Evolutionary conservation across 2,329 filamentous ascomycete species (phyloP).

Genomic region (Furcasterigmium sp.): DNA sequence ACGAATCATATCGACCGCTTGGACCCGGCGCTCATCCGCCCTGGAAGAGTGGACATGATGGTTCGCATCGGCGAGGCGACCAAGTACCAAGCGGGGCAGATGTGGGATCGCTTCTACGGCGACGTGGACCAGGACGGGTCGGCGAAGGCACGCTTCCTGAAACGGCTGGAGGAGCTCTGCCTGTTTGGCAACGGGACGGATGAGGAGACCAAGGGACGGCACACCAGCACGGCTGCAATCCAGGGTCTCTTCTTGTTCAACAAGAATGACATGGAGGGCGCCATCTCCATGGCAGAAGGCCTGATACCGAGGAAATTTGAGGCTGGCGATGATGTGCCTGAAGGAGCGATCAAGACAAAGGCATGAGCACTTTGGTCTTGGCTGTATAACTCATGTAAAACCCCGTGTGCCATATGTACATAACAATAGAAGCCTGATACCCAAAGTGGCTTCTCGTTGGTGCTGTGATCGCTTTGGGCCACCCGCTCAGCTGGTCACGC

Average conservation of each 20-base stretch:
- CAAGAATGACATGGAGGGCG: conserved; percentile 84
- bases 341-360: conserved; percentile 35
- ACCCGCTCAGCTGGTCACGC: too few species aligned
- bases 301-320: conserved; percentile 55
- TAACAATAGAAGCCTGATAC: conserved; percentile 4
- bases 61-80: conserved; percentile 85
- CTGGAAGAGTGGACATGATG: conserved; percentile 91
- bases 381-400: conserved; percentile 9
- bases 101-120: conserved; percentile 95
- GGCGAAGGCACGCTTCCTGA: conserved; percentile 64
- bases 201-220: conserved; percentile 37
- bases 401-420: neutral
- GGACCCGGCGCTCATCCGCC: conserved; percentile 83
- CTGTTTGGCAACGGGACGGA: conserved; percentile 57
- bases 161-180: conserved; percentile 62
- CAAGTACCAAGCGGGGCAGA: conserved; percentile 72
- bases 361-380: conserved; percentile 18
- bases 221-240: conserved; percentile 82
- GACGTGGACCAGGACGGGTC: conserved; percentile 64
- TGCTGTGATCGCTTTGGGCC: too few species aligned
- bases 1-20: conserved; percentile 91
- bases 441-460: too few species aligned
- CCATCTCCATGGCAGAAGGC: conserved; percentile 72
- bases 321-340: conserved; percentile 30
- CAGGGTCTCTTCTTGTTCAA: conserved; percentile 95